Evolutionary conservation across 2,329 filamentous ascomycete genomes (phyloP), one percentile per base, ranked within the genome.

Genomic region (Aspergillus sp.): DNA sequence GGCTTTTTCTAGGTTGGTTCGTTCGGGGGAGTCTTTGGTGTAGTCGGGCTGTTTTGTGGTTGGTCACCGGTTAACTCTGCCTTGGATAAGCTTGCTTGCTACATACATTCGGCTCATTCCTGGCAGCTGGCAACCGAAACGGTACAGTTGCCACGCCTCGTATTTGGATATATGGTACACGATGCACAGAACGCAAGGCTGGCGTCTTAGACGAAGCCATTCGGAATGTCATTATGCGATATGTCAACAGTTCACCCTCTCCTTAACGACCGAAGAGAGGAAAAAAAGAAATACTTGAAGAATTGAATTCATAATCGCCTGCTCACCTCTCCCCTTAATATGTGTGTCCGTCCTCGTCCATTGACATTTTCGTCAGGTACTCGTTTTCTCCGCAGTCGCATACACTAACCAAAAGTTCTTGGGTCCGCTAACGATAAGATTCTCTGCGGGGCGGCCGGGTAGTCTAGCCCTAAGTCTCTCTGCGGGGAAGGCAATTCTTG

Each of bases 31-130:
- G 19, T 63, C 50, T 50, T 50, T 50, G 35, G 49, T 49, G 53
- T 60, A 62, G 43, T 59, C 45, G 44, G 57, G 53, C 60, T 62
- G 29, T 10, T 3, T 33, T n/a, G 12, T 19, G 19, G 19, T 19
- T 19, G 19, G 19, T 19, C 19, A 19, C 19, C 19, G 19, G 4
- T 5, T 9, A 48, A 32, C 44, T 33, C 30, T 1, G 19, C 19
- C 19, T 19, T 19, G 19, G 19, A 19, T 19, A 19, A 1, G 19
- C 8, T 12, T 9, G 8, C 34, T 28, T 34, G n/a, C 9, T 5
- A 38, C 26, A 19, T 4, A 64, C 59, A 45, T 65, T 72, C 41
- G 57, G 66, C 63, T 65, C 62, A 43, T 65, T 65, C 35, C 59
- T 53, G 12, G 61, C 54, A 41, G 54, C 61, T 3, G 62, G 62